These are phyloP conservation scores for Daldinia eschscholtzii DNA, from an alignment of 2,329 filamentous ascomycete species.

Conservation along the genomic window DNA sequence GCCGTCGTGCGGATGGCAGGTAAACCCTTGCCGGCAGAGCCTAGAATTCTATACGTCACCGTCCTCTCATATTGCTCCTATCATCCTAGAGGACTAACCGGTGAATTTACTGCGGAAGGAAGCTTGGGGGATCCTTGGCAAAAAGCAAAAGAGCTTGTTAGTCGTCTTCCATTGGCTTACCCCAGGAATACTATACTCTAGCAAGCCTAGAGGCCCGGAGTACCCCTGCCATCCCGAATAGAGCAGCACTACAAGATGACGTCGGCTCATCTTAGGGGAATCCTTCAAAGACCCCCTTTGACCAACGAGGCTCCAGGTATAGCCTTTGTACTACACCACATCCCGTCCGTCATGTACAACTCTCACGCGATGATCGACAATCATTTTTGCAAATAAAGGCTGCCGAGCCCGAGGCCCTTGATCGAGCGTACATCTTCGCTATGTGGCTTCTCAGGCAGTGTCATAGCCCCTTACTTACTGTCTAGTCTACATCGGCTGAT, in stretches of 20 bases:
- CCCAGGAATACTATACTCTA: conserved; percentile 30
- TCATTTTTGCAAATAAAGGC: conserved; percentile 28
- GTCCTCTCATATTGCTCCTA: conserved; percentile 14
- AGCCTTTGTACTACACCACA: conserved; percentile 26
- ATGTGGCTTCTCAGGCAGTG: background rate
- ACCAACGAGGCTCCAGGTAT: conserved; percentile 32
- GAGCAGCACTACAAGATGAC: conserved; percentile 31
- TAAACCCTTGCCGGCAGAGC: background rate
- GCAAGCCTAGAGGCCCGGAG: conserved; percentile 16
- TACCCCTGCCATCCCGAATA: conserved; percentile 27
- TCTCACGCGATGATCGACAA: conserved; percentile 40
- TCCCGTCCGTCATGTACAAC: conserved; percentile 29
- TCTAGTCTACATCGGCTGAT: conserved; percentile 18
- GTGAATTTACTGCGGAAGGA: conserved; percentile 3
- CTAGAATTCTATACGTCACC: conserved; percentile 27
- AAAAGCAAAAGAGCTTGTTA: conserved; percentile 2
- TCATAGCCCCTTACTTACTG: background rate
- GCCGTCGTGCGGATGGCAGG: background rate
- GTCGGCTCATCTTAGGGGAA: conserved; percentile 24
- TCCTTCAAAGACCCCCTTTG: conserved; percentile 21
- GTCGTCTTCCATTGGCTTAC: conserved; percentile 28
- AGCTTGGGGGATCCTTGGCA: conserved; percentile 23
- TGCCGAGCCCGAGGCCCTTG: conserved; percentile 13
- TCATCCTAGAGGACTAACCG: conserved; percentile 20
- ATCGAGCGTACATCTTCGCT: background rate